phyloP scores from a whole-genome alignment of 805 yeast species.

The Brettanomyces bruxellensis region DNA sequence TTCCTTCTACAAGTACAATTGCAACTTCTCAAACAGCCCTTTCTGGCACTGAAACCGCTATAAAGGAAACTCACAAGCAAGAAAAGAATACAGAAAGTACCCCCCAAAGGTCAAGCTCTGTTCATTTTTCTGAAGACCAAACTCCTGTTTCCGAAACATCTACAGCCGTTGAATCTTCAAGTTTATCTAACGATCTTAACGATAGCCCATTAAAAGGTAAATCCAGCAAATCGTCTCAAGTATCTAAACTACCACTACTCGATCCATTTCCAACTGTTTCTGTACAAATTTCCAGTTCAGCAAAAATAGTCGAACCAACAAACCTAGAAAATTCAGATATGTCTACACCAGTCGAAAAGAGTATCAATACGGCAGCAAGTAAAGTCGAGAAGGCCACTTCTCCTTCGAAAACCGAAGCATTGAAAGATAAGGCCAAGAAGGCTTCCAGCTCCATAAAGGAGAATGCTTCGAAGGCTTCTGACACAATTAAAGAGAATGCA shows the following conservation, averaged over 20 bases:
- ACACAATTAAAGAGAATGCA: slow-evolving; percentile 6
- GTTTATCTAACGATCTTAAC: no score
- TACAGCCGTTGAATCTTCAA: background rate
- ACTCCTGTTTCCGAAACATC: background rate
- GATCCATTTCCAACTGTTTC: background rate
- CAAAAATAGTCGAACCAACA: background rate
- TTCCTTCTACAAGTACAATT: background rate
- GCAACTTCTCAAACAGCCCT: background rate
- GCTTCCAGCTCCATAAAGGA: background rate
- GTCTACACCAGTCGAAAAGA: background rate
- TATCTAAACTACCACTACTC: background rate
- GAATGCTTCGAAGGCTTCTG: slow-evolving; percentile 3
- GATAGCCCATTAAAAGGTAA: no score
- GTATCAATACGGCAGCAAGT: background rate
- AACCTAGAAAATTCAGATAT: background rate
- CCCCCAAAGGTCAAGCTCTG: background rate
- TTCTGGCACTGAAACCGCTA: background rate
- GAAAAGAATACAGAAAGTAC: slow-evolving; percentile 1
- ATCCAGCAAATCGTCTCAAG: background rate
- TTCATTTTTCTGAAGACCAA: background rate
- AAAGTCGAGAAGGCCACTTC: background rate
- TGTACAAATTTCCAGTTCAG: background rate
- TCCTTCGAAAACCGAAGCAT: slow-evolving; percentile 2
- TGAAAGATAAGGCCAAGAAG: slow-evolving; percentile 1
- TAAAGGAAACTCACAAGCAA: background rate